These are phyloP conservation scores for Lagerstroemia speciosa DNA, from an alignment of 345 rosid species.

Conservation along the genomic window DNA sequence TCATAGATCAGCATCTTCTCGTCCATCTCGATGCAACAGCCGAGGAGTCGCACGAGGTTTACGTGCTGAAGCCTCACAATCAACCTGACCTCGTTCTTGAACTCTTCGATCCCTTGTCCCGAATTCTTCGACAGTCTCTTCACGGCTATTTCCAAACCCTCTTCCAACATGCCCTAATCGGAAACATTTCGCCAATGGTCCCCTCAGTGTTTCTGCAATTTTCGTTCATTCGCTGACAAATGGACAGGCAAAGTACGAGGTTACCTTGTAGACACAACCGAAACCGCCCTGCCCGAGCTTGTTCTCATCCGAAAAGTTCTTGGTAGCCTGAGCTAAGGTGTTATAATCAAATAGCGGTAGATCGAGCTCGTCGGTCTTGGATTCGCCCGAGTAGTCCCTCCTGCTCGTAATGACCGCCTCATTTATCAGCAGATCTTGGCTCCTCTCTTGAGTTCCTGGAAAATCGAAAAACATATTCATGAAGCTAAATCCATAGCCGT, in stretches of 20 bases:
- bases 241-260: background rate
- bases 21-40: slow-evolving; percentile 51
- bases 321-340: slow-evolving; percentile 32
- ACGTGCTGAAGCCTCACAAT: slow-evolving; percentile 81
- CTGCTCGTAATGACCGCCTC: slow-evolving; percentile 49
- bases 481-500: too few species aligned
- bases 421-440: slow-evolving; percentile 52
- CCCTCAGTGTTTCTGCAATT: too few species aligned
- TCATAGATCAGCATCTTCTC: slow-evolving; percentile 86
- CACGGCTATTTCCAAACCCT: slow-evolving; percentile 63
- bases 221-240: too few species aligned
- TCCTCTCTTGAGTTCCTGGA: slow-evolving; percentile 42
- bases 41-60: slow-evolving; percentile 67
- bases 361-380: slow-evolving; percentile 34
- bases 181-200: background rate
- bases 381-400: slow-evolving; percentile 38
- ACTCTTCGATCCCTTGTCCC: slow-evolving; percentile 67
- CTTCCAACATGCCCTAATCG: slow-evolving; percentile 46
- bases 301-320: slow-evolving; percentile 36
- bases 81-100: slow-evolving; percentile 70
- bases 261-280: slow-evolving; percentile 77
- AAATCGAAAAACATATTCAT: too few species aligned
- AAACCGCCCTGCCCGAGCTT: slow-evolving; percentile 68
- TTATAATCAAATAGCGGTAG: slow-evolving; percentile 44
- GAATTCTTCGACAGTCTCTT: slow-evolving; percentile 69